Evolutionary conservation across 768 basidiomycete genomes (phyloP).

Genomic region (Hortiboletus flavorubellus): DNA sequence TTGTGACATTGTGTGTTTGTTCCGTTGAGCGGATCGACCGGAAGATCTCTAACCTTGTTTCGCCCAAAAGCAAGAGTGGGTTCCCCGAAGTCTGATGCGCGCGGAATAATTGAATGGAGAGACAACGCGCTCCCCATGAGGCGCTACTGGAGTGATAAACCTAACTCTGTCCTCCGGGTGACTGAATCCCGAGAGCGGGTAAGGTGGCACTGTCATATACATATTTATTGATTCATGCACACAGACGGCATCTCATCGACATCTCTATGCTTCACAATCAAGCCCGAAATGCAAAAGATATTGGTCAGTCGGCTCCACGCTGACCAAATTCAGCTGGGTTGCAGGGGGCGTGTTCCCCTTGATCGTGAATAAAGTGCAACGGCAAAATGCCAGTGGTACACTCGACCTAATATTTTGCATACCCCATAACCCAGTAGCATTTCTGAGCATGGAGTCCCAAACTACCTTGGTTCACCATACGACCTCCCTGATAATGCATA

Average conservation of each 20-base stretch:
- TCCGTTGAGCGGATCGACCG: conserved; percentile 14
- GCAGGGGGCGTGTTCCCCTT: not conserved
- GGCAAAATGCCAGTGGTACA: not conserved
- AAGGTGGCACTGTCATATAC: not conserved
- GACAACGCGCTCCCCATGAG: conserved; percentile 30
- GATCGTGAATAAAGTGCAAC: not conserved
- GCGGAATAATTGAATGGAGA: conserved; percentile 5
- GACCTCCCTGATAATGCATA: too few relatives aligned
- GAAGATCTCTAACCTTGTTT: conserved; percentile 18
- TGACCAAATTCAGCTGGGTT: not conserved
- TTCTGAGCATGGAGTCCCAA: too few relatives aligned
- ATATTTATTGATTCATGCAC: not conserved
- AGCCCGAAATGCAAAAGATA: conserved; percentile 5
- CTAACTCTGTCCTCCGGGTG: conserved; percentile 15
- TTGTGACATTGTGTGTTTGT: conserved; percentile 8
- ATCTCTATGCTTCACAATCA: not conserved
- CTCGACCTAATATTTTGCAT: too few relatives aligned
- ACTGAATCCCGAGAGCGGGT: not conserved
- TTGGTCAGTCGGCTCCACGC: not conserved
- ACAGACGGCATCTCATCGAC: conserved; percentile 1
- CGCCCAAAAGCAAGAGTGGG: conserved; percentile 14
- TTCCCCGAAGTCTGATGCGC: conserved; percentile 27
- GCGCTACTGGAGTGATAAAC: conserved; percentile 13
- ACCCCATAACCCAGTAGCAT: too few relatives aligned
- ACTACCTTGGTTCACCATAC: too few relatives aligned